These are phyloP conservation scores for Triticum urartu DNA, from an alignment of 176 grass and related monocot genomes.

Conservation along the genomic window DNA sequence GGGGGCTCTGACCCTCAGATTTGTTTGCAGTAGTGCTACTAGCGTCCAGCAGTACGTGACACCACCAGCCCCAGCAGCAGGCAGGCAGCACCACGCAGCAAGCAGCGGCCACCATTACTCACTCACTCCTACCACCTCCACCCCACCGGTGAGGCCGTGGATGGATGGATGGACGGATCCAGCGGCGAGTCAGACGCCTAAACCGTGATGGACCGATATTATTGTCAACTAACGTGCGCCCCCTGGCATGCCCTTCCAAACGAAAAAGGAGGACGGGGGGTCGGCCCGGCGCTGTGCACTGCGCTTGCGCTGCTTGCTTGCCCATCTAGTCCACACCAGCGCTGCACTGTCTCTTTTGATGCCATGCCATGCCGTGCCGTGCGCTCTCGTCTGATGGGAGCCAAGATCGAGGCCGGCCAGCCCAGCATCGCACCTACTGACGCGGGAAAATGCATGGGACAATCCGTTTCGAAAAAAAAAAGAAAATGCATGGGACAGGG, in stretches of 20 bases:
- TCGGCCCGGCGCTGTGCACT: constrained; percentile 27
- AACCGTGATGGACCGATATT: constrained; percentile 48
- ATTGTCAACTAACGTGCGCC: constrained; percentile 51
- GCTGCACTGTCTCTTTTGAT: constrained; percentile 36
- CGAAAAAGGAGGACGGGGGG: neutral
- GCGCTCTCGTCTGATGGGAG: constrained; percentile 18
- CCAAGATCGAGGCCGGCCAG: constrained; percentile 30
- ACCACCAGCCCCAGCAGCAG: neutral
- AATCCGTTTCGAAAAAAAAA: neutral
- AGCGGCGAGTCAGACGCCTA: constrained; percentile 41
- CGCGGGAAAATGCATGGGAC: constrained; percentile 10
- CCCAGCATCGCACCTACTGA: neutral
- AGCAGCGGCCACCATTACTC: constrained; percentile 34
- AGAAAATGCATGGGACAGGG: constrained; percentile 5
- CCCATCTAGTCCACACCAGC: constrained; percentile 52
- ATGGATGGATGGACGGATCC: neutral
- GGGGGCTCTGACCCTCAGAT: constrained; percentile 46
- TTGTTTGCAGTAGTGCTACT: constrained; percentile 19
- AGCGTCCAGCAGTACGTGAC: neutral
- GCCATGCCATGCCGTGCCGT: neutral
- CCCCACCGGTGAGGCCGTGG: neutral
- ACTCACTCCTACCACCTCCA: constrained; percentile 8
- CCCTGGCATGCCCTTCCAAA: constrained; percentile 59
- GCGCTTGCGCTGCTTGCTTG: constrained; percentile 20
- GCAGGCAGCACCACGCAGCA: neutral